A percentile compares a stretch with the other conserved stretches of the same genome.
phyloP scores from a whole-genome alignment of 192 early-diverging fungal species.

The Linderina pennispora region DNA sequence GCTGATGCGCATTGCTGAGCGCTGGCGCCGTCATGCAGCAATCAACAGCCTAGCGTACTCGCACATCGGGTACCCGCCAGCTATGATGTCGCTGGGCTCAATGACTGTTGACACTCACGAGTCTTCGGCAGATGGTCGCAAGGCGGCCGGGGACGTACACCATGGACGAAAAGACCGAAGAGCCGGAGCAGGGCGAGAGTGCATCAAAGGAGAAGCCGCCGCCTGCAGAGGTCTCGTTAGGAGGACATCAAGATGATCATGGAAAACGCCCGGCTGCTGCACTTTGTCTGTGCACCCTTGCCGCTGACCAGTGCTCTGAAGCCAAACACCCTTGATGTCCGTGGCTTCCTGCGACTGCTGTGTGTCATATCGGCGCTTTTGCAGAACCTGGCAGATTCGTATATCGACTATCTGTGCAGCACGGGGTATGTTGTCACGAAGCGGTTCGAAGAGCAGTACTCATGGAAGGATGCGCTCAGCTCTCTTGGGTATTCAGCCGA shows the following conservation, averaged over 20 bases:
- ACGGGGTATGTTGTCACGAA: conserved; percentile 34
- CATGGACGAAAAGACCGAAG: neutral
- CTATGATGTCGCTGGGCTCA: conserved; percentile 4
- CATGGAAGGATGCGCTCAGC: conserved; percentile 31
- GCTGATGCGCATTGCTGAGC: conserved; percentile 46
- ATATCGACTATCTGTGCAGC: conserved; percentile 45
- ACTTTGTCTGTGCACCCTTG: conserved; percentile 45
- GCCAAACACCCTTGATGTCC: conserved; percentile 20
- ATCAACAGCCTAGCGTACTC: conserved; percentile 9
- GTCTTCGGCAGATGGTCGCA: conserved; percentile 12
- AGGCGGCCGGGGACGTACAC: neutral
- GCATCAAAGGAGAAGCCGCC: neutral
- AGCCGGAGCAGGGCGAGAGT: neutral
- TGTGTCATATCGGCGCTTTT: conserved; percentile 38
- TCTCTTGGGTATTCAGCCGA: conserved; percentile 26
- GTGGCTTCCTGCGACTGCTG: conserved; percentile 29
- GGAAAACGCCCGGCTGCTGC: conserved; percentile 40
- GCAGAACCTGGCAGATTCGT: conserved; percentile 43
- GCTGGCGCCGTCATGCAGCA: conserved; percentile 34
- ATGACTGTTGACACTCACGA: conserved; percentile 14
- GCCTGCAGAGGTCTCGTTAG: conserved; percentile 17
- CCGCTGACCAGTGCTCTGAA: conserved; percentile 28
- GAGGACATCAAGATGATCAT: conserved; percentile 38
- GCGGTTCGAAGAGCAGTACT: conserved; percentile 22
- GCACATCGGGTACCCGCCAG: conserved; percentile 4